Percentiles rank a stretch among this genome's conserved stretches.
Conservation (phyloP, 2,329 filamentous ascomycete genomes). For the Mycosphaerella sp. region DNA sequence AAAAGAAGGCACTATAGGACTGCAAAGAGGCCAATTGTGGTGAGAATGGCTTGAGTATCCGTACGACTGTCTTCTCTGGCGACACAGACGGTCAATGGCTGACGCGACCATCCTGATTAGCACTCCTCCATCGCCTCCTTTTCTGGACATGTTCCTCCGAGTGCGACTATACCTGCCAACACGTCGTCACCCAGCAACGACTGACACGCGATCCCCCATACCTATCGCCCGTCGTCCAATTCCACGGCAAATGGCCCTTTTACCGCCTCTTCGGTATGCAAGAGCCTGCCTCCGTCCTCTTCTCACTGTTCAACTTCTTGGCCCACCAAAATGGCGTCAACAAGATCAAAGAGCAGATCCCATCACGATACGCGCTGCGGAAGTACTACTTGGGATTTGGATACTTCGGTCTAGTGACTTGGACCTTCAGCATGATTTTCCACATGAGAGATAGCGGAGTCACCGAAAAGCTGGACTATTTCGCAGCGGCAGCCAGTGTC, state of each 20-base stretch:
- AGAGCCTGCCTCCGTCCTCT: slow-evolving; percentile 88
- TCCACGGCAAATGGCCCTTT: slow-evolving; percentile 99
- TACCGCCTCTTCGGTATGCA: slow-evolving; percentile 84
- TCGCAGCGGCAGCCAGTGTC: slow-evolving; percentile 82
- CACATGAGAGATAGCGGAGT: slow-evolving; percentile 78
- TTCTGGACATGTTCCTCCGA: slow-evolving; percentile 89
- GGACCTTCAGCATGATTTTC: slow-evolving; percentile 86
- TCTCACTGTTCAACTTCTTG: slow-evolving; percentile 83
- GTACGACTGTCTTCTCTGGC: slow-evolving; percentile 48
- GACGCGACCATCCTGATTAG: slow-evolving; percentile 41
- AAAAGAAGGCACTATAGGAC: slow-evolving; percentile 48
- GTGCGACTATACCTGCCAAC: slow-evolving; percentile 98
- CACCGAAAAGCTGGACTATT: slow-evolving; percentile 96
- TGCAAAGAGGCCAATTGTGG: slow-evolving; percentile 77
- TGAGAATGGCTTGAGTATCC: slow-evolving; percentile 58
- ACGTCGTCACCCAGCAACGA: slow-evolving; percentile 73
- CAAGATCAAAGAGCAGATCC: slow-evolving; percentile 64
- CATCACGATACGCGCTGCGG: slow-evolving; percentile 65
- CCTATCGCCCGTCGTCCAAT: slow-evolving; percentile 70
- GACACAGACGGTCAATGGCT: neutral
- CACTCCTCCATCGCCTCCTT: slow-evolving; percentile 76
- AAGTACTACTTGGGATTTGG: slow-evolving; percentile 76
- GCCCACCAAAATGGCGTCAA: slow-evolving; percentile 74
- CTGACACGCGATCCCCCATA: slow-evolving; percentile 58
- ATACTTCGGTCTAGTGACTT: slow-evolving; percentile 73